These are phyloP conservation scores for Hypoxylon rickii DNA, from an alignment of 495 filamentous ascomycete species.

Conservation along the genomic window DNA sequence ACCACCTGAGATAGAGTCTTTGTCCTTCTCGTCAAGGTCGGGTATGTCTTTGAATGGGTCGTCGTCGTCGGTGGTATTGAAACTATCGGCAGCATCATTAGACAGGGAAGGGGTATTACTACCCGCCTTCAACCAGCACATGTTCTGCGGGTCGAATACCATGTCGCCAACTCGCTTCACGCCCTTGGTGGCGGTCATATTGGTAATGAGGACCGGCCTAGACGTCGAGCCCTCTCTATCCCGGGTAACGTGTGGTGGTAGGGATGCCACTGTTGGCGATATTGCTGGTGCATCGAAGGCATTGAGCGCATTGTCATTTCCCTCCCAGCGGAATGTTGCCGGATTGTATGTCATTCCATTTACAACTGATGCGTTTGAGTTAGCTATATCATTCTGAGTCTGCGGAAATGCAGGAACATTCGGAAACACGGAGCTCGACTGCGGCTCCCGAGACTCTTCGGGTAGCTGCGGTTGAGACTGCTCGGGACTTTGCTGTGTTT, in stretches of 20 bases:
- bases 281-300: conserved; percentile 68
- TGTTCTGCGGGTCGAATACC: conserved; percentile 94
- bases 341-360: conserved; percentile 98
- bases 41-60: conserved; percentile 61
- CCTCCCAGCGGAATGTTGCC: conserved; percentile 83
- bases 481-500: neutral
- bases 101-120: conserved; percentile 45
- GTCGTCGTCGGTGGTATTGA: conserved; percentile 74
- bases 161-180: conserved; percentile 93
- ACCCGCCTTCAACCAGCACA: conserved; percentile 88
- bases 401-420: neutral
- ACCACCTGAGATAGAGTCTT: conserved; percentile 47
- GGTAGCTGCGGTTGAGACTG: neutral
- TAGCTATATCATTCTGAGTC: conserved; percentile 18
- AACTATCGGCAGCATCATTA: conserved; percentile 68
- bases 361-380: conserved; percentile 60
- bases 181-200: conserved; percentile 72
- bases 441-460: conserved; percentile 13
- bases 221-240: conserved; percentile 64
- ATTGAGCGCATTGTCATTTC: conserved; percentile 82
- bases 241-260: conserved; percentile 53
- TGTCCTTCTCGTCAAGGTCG: conserved; percentile 57
- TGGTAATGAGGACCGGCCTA: conserved; percentile 91
- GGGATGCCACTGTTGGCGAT: conserved; percentile 51
- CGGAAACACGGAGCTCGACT: too few relatives aligned